Evolutionary conservation across 768 basidiomycete genomes (phyloP).

Genomic region (Leucocoprinus birnbaumii): DNA sequence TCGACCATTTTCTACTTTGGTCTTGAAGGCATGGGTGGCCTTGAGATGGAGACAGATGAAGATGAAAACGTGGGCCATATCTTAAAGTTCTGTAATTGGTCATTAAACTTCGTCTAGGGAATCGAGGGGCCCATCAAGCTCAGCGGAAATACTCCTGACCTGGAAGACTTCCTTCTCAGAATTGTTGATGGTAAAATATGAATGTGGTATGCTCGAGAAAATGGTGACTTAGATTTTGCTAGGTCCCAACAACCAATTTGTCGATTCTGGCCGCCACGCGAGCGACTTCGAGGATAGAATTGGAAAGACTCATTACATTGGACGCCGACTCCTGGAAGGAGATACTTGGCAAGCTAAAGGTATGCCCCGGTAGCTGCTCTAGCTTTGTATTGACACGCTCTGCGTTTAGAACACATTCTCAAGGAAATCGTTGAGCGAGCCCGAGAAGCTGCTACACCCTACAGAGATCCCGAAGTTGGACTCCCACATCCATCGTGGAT

Average conservation of each 20-base stretch:
- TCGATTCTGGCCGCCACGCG: constrained; percentile 54
- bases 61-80: constrained; percentile 59
- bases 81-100: constrained; percentile 4
- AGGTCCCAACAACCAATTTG: constrained; percentile 59
- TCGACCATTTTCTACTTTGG: constrained; percentile 88
- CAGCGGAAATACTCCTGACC: constrained; percentile 68
- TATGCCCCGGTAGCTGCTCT: constrained; percentile 22
- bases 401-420: constrained; percentile 54
- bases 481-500: constrained; percentile 80
- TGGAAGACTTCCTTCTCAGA: constrained; percentile 81
- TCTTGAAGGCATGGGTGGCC: constrained; percentile 79
- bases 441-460: constrained; percentile 49
- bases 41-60: constrained; percentile 78
- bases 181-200: constrained; percentile 64
- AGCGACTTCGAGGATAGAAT: constrained; percentile 56
- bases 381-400: neutral
- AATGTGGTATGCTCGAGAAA: neutral
- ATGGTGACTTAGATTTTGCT: constrained; percentile 1
- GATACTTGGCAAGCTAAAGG: constrained; percentile 87
- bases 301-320: constrained; percentile 71
- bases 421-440: constrained; percentile 59
- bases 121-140: constrained; percentile 68
- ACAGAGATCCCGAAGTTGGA: constrained; percentile 43
- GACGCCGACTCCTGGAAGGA: constrained; percentile 56
- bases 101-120: constrained; percentile 45